Evolutionary conservation across 768 basidiomycete species (phyloP), one percentile per base, ranked within the genome.

Genomic region (Lenzites betulinus): DNA sequence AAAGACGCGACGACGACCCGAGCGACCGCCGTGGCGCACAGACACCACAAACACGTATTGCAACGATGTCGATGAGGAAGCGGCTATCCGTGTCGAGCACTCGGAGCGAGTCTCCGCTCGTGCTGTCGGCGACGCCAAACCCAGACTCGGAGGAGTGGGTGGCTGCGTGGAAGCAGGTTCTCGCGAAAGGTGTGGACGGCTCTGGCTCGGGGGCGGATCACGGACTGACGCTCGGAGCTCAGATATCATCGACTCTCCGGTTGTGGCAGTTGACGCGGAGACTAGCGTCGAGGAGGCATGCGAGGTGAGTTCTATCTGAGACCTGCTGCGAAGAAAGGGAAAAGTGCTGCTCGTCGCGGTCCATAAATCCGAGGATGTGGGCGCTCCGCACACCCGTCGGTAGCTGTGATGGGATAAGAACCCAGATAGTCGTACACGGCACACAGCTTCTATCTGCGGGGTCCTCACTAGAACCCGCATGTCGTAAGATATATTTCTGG

Each of bases 251-350:
- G 89, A 91, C 70, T 81, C 81, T 44, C 83, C 81, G 3, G 80
- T 92, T 49, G 82, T 90, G 16, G 76, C 79, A 26, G 79, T 93
- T 11, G 85, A 86, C 55, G 83, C 83, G n/a, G 84, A 90, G 46
- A 84, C 81, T 8, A 86, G 82, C 50, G 92, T 93, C 18, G 91
- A 93, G 71, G 88, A 90, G 44, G 90, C 91, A 13, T 93, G 90
- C 68, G 90, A 91, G 64, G 91, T 88, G 67, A 67, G 81, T 75
- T 7, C 6, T 4, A 5, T 8, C 47, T 13, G 39, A 35, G 23
- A 15, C 1, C 15, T 42, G 16, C 41, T 11, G 38, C 20, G 7
- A 51, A n/a, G 33, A 6, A 7, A 22, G 22, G n/a, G 50, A 5
- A 26, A 7, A n/a, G 33, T 35, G 12, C 30, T 16, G 9, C 18